These are phyloP conservation scores for Adansonia madagascariensis DNA, from an alignment of 441 rosid species.

Conservation along the genomic window DNA sequence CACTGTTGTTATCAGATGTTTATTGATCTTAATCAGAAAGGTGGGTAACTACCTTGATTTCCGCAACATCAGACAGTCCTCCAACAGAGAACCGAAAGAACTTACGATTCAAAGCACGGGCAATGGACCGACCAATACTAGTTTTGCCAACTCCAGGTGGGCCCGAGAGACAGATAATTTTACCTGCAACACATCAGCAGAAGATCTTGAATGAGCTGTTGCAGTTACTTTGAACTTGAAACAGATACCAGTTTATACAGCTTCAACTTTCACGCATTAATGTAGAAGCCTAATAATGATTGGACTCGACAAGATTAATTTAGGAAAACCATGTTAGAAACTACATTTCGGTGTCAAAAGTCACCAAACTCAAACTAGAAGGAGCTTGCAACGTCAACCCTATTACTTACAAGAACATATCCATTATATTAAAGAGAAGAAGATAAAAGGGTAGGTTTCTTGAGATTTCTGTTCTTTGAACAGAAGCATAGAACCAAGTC, in stretches of 20 bases:
- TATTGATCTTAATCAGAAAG: conserved; percentile 19
- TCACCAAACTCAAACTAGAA: conserved; percentile 12
- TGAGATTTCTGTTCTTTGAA: conserved; percentile 1
- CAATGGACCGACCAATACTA: conserved; percentile 94
- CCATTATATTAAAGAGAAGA: not conserved
- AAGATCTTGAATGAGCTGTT: conserved; percentile 25
- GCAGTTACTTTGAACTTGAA: conserved; percentile 14
- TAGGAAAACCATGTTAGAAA: conserved; percentile 10
- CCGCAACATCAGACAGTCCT: conserved; percentile 91
- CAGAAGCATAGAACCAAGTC: conserved; percentile 1
- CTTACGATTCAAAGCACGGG: conserved; percentile 86
- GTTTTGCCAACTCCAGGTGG: conserved; percentile 99
- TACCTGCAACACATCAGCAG: conserved; percentile 55
- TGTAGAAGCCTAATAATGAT: conserved; percentile 11
- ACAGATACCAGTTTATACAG: not conserved
- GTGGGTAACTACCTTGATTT: conserved; percentile 73
- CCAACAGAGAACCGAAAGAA: conserved; percentile 96
- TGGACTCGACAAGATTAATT: not conserved
- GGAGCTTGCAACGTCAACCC: not conserved
- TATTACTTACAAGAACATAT: conserved; percentile 8
- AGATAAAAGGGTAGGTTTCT: not conserved
- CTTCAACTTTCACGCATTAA: not conserved
- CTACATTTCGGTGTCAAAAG: not conserved
- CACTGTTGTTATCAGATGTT: not conserved
- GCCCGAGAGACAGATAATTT: conserved; percentile 93